Percentiles rank a stretch among this genome's conserved stretches.
phyloP scores from a whole-genome alignment of 2,329 filamentous ascomycete genomes.

The Botrytis medusae region DNA sequence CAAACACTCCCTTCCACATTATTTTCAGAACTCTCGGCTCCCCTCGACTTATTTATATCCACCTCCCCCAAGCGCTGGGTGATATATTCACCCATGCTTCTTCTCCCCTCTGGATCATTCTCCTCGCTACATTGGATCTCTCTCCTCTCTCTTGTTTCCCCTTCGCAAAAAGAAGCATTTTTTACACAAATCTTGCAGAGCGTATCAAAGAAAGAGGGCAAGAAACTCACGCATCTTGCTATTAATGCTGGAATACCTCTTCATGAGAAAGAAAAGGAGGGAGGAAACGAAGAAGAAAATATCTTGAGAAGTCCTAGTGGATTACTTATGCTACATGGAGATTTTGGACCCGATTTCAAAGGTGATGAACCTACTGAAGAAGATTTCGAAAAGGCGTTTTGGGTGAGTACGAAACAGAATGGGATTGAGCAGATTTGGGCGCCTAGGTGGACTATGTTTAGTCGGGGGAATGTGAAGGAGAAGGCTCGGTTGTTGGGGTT shows the following conservation, averaged over 20 bases:
- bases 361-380: conserved; percentile 26
- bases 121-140: conserved; percentile 40
- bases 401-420: conserved; percentile 77
- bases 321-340: conserved; percentile 68
- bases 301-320: conserved; percentile 70
- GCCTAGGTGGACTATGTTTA: conserved; percentile 91
- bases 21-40: conserved; percentile 26
- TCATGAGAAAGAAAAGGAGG: conserved; percentile 31
- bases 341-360: conserved; percentile 61
- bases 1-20: conserved; percentile 31
- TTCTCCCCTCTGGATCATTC: conserved; percentile 61
- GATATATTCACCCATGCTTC: conserved; percentile 59
- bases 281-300: conserved; percentile 53
- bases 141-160: conserved; percentile 18
- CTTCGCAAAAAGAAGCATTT: conserved; percentile 38
- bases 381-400: conserved; percentile 70
- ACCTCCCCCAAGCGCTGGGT: conserved; percentile 56
- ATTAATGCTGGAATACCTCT: conserved; percentile 62
- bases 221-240: conserved; percentile 56
- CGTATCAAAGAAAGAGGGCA: conserved; percentile 46
- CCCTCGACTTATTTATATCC: conserved; percentile 25
- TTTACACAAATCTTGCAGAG: conserved; percentile 51
- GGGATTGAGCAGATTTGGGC: conserved; percentile 84
- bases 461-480: conserved; percentile 83
- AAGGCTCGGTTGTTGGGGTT: conserved; percentile 73